Percentiles rank a stretch among this genome's conserved stretches.
Conservation (phyloP, 345 rosid genomes). For the Citropsis articulata region DNA sequence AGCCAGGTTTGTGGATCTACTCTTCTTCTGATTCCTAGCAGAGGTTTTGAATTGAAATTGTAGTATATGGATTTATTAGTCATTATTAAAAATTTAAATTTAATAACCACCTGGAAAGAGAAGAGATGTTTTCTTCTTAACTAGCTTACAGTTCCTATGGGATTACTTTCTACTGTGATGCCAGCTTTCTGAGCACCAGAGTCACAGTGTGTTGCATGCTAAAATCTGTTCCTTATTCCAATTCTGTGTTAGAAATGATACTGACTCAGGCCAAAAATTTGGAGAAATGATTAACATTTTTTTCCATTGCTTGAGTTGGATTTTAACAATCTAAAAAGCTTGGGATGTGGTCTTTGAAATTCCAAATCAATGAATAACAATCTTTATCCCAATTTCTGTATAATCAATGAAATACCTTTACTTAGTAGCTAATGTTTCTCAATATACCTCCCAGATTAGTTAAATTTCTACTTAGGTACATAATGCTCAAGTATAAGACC, state of each 20-base stretch:
- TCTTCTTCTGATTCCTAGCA: too few relatives aligned
- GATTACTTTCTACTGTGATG: not conserved
- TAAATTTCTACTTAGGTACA: not conserved
- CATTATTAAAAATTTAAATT: too few relatives aligned
- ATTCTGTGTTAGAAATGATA: not conserved
- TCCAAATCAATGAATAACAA: not conserved
- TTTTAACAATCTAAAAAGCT: not conserved
- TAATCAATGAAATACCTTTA: not conserved
- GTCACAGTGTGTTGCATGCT: not conserved
- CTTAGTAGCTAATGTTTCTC: not conserved
- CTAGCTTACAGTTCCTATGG: too few relatives aligned
- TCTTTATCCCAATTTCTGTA: not conserved
- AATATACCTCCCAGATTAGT: not conserved
- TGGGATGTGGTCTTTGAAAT: not conserved
- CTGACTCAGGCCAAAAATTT: not conserved
- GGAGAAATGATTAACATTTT: not conserved
- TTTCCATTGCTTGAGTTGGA: not conserved
- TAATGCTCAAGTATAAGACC: not conserved
- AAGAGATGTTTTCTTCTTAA: not conserved
- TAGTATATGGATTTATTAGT: too few relatives aligned
- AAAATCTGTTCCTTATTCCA: not conserved
- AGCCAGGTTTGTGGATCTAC: not conserved
- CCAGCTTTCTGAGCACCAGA: not conserved
- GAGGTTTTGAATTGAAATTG: too few relatives aligned
- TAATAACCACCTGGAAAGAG: too few relatives aligned